A percentile compares a stretch with the other conserved stretches of the same genome.
phyloP scores from a whole-genome alignment of 805 yeast genomes.

The Barnettozyma siamensis region DNA sequence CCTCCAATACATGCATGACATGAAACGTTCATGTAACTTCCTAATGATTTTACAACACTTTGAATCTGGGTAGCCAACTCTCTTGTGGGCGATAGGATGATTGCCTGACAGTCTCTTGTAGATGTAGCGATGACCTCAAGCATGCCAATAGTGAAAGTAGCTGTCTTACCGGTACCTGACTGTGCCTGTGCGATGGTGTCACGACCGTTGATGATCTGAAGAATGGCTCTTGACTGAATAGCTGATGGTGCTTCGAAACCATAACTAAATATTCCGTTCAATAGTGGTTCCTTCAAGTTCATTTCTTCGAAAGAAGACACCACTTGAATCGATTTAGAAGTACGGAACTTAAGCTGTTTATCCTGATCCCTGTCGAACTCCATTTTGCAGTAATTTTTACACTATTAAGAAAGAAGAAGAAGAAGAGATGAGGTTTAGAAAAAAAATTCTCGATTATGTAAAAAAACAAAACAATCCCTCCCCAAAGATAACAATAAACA shows the following conservation, averaged over 20 bases:
- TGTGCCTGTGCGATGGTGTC: slow-evolving; percentile 99
- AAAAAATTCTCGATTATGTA: neutral
- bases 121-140: slow-evolving; percentile 77
- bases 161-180: slow-evolving; percentile 99
- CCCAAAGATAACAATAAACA: neutral
- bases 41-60: slow-evolving; percentile 78
- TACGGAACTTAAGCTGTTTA: slow-evolving; percentile 52
- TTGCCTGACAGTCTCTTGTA: slow-evolving; percentile 75
- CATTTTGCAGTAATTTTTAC: slow-evolving; percentile 21
- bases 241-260: slow-evolving; percentile 97
- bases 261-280: slow-evolving; percentile 71
- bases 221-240: slow-evolving; percentile 94
- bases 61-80: slow-evolving; percentile 93
- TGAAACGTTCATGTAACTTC: slow-evolving; percentile 79
- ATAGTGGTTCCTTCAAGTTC: slow-evolving; percentile 58
- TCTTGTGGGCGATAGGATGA: slow-evolving; percentile 91
- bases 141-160: slow-evolving; percentile 93
- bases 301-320: slow-evolving; percentile 72
- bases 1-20: slow-evolving; percentile 96
- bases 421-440: neutral
- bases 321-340: slow-evolving; percentile 48
- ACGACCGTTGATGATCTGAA: slow-evolving; percentile 89
- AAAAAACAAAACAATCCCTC: neutral
- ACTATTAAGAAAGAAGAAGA: neutral
- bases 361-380: slow-evolving; percentile 59